Base-by-base conservation (phyloP, 2,329 filamentous ascomycete species). In the Aspergillus floridensis region DNA sequence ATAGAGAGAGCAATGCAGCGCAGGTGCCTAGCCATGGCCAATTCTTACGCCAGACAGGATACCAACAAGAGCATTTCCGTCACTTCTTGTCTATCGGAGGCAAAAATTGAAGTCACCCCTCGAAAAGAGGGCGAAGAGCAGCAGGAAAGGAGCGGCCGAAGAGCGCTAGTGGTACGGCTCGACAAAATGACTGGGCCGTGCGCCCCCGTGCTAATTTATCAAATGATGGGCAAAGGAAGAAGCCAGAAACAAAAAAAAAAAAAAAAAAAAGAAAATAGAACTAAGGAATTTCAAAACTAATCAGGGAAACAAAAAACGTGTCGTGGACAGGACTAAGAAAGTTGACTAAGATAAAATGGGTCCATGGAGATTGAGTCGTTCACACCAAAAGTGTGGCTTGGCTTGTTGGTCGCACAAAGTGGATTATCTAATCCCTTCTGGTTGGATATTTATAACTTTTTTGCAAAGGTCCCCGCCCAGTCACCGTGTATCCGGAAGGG, bases 201-300 rank as follows among this genome's bases (percentile, higher is more conserved):
- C 53, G 44, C 53, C 53, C 53, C 53, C 53, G 53, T 55, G 53
- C 53, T 48, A 55, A 55, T 32, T 55, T 55, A 31, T 41, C 16
- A 19, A 44, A 44, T 44, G 38, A 44, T 44, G 38, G 38, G 38
- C 16, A 44, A 44, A 16, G 32, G 26, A 29, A 16, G 12, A 35
- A 35, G 14, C 14, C 14, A 16, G 12, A 53, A 53, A 53, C 5
- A 21, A 24, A 41, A 24, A 22, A 19, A 53, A 22, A 22, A 22
- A 22, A 22, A 22, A 21, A 24, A 41, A 24, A 22, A 19, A 53
- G 4, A 22, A 22, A 22, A 4, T 22, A 22, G 22, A 22, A 22
- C 22, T 22, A 22, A 22, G 22, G 19, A 41, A 26, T 21, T 10
- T 22, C 10, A 44, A 53, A 3, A 44, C 8, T 29, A 29, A 44